phyloP scores from a whole-genome alignment of 2,329 filamentous ascomycete genomes.

The Triangularia verruculosa region DNA sequence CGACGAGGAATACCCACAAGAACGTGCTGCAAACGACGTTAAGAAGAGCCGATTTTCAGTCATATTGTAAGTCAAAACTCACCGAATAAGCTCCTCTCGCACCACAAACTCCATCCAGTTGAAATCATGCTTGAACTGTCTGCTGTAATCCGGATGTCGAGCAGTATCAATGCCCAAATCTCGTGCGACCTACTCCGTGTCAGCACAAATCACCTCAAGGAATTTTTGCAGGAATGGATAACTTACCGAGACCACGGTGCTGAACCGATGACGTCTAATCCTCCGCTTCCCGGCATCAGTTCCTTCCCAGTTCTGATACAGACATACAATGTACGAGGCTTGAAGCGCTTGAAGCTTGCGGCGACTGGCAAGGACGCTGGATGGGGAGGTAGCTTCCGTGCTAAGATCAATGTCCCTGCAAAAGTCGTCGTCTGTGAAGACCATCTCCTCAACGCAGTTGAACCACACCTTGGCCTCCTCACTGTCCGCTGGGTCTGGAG shows the following conservation, averaged over 20 bases:
- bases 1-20: slow-evolving; percentile 37
- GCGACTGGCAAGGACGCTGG: slow-evolving; percentile 18
- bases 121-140: slow-evolving; percentile 30
- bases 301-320: slow-evolving; percentile 41
- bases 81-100: slow-evolving; percentile 37
- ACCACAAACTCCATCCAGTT: slow-evolving; percentile 34
- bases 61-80: background rate
- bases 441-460: slow-evolving; percentile 39
- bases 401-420: slow-evolving; percentile 30
- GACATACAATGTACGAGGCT: slow-evolving; percentile 37
- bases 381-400: slow-evolving; percentile 4
- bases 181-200: slow-evolving; percentile 28
- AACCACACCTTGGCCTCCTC: slow-evolving; percentile 36
- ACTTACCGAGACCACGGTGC: slow-evolving; percentile 36
- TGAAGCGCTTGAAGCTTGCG: slow-evolving; percentile 36
- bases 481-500: slow-evolving; percentile 32
- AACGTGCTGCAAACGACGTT: slow-evolving; percentile 26
- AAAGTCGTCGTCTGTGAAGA: slow-evolving; percentile 37
- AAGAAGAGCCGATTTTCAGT: background rate
- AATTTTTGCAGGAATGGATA: background rate
- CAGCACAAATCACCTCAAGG: background rate
- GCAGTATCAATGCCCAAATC: slow-evolving; percentile 33
- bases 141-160: slow-evolving; percentile 30
- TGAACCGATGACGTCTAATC: slow-evolving; percentile 36
- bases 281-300: slow-evolving; percentile 34